Evolutionary conservation across 352 stramenopile genomes (phyloP), one percentile per base, ranked within the genome.

Genomic region (Lagenidium sp.): DNA sequence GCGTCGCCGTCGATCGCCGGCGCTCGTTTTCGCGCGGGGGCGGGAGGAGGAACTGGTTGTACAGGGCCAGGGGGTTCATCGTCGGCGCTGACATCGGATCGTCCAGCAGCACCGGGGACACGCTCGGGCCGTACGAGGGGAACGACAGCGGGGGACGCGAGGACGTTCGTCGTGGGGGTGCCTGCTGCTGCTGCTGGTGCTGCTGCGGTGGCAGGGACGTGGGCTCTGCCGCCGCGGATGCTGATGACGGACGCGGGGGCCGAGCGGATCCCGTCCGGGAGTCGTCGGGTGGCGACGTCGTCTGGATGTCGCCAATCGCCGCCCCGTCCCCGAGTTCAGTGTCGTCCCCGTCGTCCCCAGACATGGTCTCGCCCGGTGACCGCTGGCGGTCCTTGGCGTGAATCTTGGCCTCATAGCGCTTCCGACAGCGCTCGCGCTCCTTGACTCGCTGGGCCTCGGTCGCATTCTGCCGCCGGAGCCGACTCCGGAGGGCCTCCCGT

Each of bases 371-470:
- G n/a, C n/a, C n/a, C n/a, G n/a, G n/a, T n/a, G n/a, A n/a, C n/a
- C n/a, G n/a, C n/a, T n/a, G n/a, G n/a, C n/a, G n/a, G n/a, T n/a
- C n/a, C n/a, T n/a, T n/a, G n/a, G n/a, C n/a, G n/a, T n/a, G n/a
- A n/a, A n/a, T 88, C 45, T 76, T 75, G 6, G 48, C 25, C 28
- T 88, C 72, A 37, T 88, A 88, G 10, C 76, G 69, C 31, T 63
- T 65, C 0, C 70, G 68, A 42, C 72, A 88, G 6, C 76, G 76
- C 37, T 88, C 76, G 4, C 70, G 70, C 41, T 88, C 76, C 18
- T 65, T 66, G 2, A 63, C 5, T 23, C 66, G 65, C 32, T 88
- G 76, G 13, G 77, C 68, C 20, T 88, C 68, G 1, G 72, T 80
- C 2, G 72, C 70, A 37, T 78, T 80, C 20, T 80, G 53, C 2